Evolutionary conservation across 2,329 filamentous ascomycete genomes (phyloP).

Genomic region (Trichoderma brevicompactum): DNA sequence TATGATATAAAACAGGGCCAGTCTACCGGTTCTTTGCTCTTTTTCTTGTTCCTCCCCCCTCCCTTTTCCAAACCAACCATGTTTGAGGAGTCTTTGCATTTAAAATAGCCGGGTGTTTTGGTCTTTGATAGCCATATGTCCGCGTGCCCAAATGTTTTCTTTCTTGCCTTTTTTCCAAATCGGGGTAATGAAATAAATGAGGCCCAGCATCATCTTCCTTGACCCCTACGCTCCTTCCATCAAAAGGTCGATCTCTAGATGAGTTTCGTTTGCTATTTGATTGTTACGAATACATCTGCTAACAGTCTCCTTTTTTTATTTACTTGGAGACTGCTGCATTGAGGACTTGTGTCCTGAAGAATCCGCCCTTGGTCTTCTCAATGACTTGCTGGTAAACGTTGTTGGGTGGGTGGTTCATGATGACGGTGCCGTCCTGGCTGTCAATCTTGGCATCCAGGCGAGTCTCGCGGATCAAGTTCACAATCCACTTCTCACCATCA

Average conservation of each 20-base stretch:
- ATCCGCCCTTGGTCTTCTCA: slow-evolving; percentile 97
- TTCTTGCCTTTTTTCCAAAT: not conserved
- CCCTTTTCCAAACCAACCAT: slow-evolving; percentile 14
- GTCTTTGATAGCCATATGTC: not conserved
- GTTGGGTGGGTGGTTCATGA: slow-evolving; percentile 99
- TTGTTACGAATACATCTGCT: slow-evolving; percentile 16
- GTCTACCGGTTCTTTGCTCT: slow-evolving; percentile 28
- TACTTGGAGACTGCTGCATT: slow-evolving; percentile 66
- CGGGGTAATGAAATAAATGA: not conserved
- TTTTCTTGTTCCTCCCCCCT: not conserved
- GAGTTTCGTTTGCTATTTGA: slow-evolving; percentile 24
- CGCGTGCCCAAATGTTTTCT: slow-evolving; percentile 3
- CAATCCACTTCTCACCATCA: slow-evolving; percentile 99
- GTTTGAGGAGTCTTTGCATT: not conserved
- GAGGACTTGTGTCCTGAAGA: slow-evolving; percentile 97
- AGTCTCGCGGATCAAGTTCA: slow-evolving; percentile 98
- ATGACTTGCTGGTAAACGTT: slow-evolving; percentile 99
- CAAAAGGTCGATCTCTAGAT: slow-evolving; percentile 8
- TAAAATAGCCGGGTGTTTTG: slow-evolving; percentile 3
- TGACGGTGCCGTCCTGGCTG: slow-evolving; percentile 96
- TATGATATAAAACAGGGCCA: slow-evolving; percentile 24
- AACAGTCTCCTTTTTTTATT: slow-evolving; percentile 38
- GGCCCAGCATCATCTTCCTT: not conserved
- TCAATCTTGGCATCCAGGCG: slow-evolving; percentile 98
- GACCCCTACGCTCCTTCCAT: not conserved